Evolutionary conservation across 2,329 filamentous ascomycete species (phyloP).

Genomic region (Colletotrichum neosansevieriae): DNA sequence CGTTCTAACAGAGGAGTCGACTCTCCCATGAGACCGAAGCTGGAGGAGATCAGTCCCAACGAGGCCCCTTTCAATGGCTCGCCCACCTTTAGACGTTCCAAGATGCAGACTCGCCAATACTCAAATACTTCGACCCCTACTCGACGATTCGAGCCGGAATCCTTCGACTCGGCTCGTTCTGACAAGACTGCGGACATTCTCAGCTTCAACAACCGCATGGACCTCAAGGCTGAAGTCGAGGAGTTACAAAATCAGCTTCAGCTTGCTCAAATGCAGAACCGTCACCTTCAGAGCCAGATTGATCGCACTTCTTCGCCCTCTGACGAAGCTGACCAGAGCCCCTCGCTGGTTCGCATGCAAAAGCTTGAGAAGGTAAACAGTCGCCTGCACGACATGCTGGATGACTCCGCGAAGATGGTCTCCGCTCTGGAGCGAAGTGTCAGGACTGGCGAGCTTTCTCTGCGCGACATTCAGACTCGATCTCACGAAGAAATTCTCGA

Average conservation of each 20-base stretch:
- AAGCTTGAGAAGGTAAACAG: slow-evolving; percentile 94
- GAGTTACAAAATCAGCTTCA: slow-evolving; percentile 95
- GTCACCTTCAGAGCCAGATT: slow-evolving; percentile 89
- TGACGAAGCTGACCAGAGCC: slow-evolving; percentile 78
- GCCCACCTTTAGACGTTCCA: slow-evolving; percentile 74
- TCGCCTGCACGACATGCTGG: slow-evolving; percentile 91
- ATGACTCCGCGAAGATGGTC: slow-evolving; percentile 93
- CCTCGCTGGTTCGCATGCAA: slow-evolving; percentile 83
- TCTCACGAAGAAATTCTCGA: slow-evolving; percentile 96
- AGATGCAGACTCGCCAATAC: slow-evolving; percentile 67
- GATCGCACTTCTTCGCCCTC: slow-evolving; percentile 74
- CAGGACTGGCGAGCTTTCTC: slow-evolving; percentile 85
- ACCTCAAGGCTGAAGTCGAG: slow-evolving; percentile 90
- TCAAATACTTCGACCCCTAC: slow-evolving; percentile 84
- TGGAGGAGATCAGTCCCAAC: slow-evolving; percentile 90
- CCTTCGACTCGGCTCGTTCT: slow-evolving; percentile 81
- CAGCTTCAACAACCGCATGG: slow-evolving; percentile 88
- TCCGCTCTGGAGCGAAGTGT: slow-evolving; percentile 90
- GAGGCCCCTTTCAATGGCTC: slow-evolving; percentile 81
- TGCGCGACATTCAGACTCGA: slow-evolving; percentile 91
- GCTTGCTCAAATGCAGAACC: slow-evolving; percentile 94
- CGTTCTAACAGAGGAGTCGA: slow-evolving; percentile 77
- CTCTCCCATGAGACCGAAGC: slow-evolving; percentile 76
- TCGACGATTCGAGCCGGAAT: slow-evolving; percentile 75
- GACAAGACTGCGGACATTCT: slow-evolving; percentile 88